Conservation (phyloP, 192 early-diverging fungal genomes). For the Kickxella alabastrina region DNA sequence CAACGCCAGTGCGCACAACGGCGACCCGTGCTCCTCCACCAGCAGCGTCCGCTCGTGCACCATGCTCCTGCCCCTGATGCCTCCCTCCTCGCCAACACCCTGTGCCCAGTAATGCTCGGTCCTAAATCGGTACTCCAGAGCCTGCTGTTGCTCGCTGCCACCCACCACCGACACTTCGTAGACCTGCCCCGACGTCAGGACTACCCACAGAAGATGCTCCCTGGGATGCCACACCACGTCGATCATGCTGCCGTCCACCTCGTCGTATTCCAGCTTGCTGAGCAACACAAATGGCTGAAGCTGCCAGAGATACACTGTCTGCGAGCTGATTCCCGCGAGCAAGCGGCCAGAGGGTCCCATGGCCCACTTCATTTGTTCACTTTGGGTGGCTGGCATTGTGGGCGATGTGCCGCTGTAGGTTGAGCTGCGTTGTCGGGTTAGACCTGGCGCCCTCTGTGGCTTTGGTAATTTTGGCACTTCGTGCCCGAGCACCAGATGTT, state of each 20-base stretch:
- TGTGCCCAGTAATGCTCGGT: slow-evolving; percentile 44
- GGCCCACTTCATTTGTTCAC: slow-evolving; percentile 16
- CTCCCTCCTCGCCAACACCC: slow-evolving; percentile 44
- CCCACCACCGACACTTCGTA: slow-evolving; percentile 38
- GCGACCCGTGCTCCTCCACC: slow-evolving; percentile 3
- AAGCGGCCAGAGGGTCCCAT: slow-evolving; percentile 21
- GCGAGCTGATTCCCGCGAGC: slow-evolving; percentile 26
- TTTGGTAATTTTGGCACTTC: slow-evolving; percentile 2
- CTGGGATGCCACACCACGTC: slow-evolving; percentile 27
- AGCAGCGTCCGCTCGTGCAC: too few species aligned
- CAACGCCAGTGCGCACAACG: too few species aligned
- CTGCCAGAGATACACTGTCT: slow-evolving; percentile 43
- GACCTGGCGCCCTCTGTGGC: not conserved
- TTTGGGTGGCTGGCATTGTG: not conserved
- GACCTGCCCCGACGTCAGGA: slow-evolving; percentile 27
- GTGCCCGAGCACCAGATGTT: slow-evolving; percentile 33
- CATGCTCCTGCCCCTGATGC: too few species aligned
- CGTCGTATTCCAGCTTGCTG: slow-evolving; percentile 34
- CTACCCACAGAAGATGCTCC: slow-evolving; percentile 16
- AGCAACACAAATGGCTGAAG: slow-evolving; percentile 40
- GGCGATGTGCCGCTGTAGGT: slow-evolving; percentile 22
- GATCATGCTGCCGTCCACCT: slow-evolving; percentile 20
- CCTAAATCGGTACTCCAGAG: slow-evolving; percentile 37
- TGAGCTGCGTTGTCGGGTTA: slow-evolving; percentile 21
- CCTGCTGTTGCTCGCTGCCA: slow-evolving; percentile 10